Conservation (phyloP, 768 basidiomycete species). For the Suillus bovinus region DNA sequence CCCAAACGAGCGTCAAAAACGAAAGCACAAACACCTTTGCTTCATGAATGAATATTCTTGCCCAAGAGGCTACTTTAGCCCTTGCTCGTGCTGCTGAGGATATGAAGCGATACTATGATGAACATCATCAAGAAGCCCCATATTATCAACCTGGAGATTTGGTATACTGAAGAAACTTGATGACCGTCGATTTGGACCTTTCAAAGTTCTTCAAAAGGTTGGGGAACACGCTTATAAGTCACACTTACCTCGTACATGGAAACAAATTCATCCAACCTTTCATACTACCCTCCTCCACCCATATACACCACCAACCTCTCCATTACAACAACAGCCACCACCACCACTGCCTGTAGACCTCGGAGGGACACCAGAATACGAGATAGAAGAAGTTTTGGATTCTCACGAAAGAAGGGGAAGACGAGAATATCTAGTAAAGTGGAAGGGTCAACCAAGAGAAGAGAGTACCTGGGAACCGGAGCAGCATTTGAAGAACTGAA, state of each 20-base stretch:
- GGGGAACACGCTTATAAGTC: too few relatives aligned
- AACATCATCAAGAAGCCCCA: slow-evolving; percentile 1
- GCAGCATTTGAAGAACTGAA: slow-evolving; percentile 4
- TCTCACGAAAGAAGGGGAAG: not conserved
- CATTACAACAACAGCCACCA: too few relatives aligned
- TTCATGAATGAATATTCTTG: slow-evolving; percentile 15
- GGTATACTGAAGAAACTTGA: too few relatives aligned
- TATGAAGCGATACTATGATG: slow-evolving; percentile 26
- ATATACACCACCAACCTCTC: too few relatives aligned
- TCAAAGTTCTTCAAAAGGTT: too few relatives aligned
- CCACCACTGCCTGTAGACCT: too few relatives aligned
- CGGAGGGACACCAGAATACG: not conserved
- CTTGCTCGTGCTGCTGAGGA: slow-evolving; percentile 17
- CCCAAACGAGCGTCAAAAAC: not conserved
- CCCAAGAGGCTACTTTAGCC: slow-evolving; percentile 1
- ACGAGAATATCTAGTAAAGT: slow-evolving; percentile 20
- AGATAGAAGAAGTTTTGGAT: slow-evolving; percentile 20
- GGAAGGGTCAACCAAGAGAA: slow-evolving; percentile 21
- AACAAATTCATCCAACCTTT: too few relatives aligned
- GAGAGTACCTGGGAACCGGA: slow-evolving; percentile 23
- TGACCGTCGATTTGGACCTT: too few relatives aligned
- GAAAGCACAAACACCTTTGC: slow-evolving; percentile 15
- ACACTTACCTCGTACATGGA: too few relatives aligned
- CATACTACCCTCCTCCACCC: too few relatives aligned
- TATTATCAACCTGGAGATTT: not conserved